These are phyloP conservation scores for Tolypocladium album DNA, from an alignment of 2,329 filamentous ascomycete genomes.

Conservation along the genomic window DNA sequence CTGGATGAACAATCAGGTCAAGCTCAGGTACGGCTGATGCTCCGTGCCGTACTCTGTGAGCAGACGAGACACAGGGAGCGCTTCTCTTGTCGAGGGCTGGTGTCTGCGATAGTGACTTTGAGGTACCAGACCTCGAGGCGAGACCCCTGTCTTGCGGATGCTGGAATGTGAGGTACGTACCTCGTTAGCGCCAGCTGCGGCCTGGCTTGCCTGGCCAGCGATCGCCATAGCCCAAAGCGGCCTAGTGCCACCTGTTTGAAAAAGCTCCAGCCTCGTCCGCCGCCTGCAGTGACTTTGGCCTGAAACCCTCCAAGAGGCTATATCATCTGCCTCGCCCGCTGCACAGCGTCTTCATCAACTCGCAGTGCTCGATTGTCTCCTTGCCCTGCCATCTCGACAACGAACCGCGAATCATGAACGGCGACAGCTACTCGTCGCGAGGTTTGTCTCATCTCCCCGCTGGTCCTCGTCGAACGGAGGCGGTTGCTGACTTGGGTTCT, in stretches of 20 bases:
- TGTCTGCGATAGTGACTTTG: not conserved
- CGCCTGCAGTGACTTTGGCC: constrained; percentile 12
- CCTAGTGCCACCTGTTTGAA: constrained; percentile 20
- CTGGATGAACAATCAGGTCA: not conserved
- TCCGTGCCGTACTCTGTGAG: too few relatives aligned
- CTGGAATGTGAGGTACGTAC: not conserved
- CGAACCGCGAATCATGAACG: constrained; percentile 56
- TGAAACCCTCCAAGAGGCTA: constrained; percentile 17
- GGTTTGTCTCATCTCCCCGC: constrained; percentile 38
- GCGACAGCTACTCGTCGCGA: constrained; percentile 70
- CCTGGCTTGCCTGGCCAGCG: not conserved
- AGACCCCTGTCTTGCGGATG: not conserved
- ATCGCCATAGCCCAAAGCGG: constrained; percentile 11
- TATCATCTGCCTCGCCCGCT: constrained; percentile 10
- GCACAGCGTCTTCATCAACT: constrained; percentile 10
- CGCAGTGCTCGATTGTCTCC: constrained; percentile 4
- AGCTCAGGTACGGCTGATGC: not conserved
- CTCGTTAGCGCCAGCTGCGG: not conserved
- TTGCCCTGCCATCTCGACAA: constrained; percentile 5
- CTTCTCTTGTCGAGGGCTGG: not conserved
- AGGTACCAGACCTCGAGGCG: too few relatives aligned
- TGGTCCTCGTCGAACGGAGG: not conserved
- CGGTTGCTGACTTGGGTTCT: constrained; percentile 6
- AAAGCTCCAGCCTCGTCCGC: constrained; percentile 35
- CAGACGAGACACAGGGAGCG: too few relatives aligned